Conservation (phyloP, 148 eudicot genomes). For the Arbutus unedo region DNA sequence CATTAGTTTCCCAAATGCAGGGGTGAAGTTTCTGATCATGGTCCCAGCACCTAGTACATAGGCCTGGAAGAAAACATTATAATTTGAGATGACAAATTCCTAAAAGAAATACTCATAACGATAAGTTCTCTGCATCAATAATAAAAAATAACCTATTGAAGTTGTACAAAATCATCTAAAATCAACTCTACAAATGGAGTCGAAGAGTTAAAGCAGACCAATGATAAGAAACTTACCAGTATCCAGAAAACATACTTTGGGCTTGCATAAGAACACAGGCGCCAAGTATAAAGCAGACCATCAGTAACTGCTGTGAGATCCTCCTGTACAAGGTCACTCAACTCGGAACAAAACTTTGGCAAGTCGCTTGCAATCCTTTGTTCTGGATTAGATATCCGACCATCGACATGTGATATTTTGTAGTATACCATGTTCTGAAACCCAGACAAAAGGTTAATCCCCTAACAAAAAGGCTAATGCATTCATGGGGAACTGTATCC, state of each 20-base stretch:
- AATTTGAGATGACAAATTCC: neutral
- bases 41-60: slow-evolving; percentile 94
- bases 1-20: slow-evolving; percentile 91
- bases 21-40: slow-evolving; percentile 86
- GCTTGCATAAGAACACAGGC: slow-evolving; percentile 97
- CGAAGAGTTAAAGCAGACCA: slow-evolving; percentile 15
- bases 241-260: slow-evolving; percentile 95
- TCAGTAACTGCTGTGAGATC: slow-evolving; percentile 94
- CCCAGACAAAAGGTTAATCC: slow-evolving; percentile 19
- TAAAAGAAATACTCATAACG: neutral
- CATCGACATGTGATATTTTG: slow-evolving; percentile 93
- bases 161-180: neutral
- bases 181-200: slow-evolving; percentile 8
- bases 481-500: neutral
- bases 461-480: neutral
- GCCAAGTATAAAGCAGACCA: slow-evolving; percentile 92
- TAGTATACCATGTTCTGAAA: slow-evolving; percentile 93
- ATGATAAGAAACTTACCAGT: slow-evolving; percentile 48
- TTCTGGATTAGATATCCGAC: slow-evolving; percentile 86
- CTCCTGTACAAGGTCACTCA: slow-evolving; percentile 96
- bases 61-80: slow-evolving; percentile 47
- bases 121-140: neutral
- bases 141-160: neutral
- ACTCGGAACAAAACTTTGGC: slow-evolving; percentile 85
- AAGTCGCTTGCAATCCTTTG: slow-evolving; percentile 98